Conservation (phyloP, 768 basidiomycete genomes). For the Termitomyces sp. region DNA sequence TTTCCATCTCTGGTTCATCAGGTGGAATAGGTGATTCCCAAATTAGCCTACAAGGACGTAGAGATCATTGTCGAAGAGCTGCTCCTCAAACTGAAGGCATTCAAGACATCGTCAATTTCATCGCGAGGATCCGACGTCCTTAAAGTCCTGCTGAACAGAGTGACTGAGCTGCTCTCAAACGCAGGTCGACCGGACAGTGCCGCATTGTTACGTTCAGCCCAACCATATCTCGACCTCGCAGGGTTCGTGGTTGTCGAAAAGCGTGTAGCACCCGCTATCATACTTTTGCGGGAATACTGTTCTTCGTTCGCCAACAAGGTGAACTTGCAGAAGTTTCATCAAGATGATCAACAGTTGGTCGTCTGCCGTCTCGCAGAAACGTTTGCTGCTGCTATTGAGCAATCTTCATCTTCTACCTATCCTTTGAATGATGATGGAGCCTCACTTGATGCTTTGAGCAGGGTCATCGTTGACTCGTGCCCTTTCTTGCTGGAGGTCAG, state of each 20-base stretch:
- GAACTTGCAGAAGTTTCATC: constrained; percentile 37
- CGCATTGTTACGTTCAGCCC: constrained; percentile 27
- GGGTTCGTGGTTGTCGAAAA: constrained; percentile 35
- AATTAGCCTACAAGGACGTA: constrained; percentile 32
- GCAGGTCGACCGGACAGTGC: constrained; percentile 17
- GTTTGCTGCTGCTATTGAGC: constrained; percentile 31
- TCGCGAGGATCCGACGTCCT: constrained; percentile 34
- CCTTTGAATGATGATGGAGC: constrained; percentile 14
- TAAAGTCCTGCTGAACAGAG: constrained; percentile 15
- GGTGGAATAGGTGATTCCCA: constrained; percentile 40
- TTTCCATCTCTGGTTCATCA: neutral
- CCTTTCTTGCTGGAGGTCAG: constrained; percentile 44
- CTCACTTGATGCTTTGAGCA: constrained; percentile 30
- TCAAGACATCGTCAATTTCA: constrained; percentile 22
- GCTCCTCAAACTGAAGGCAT: constrained; percentile 44
- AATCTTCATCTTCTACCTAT: constrained; percentile 19
- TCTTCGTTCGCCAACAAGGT: constrained; percentile 36
- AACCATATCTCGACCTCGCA: constrained; percentile 42
- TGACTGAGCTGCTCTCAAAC: constrained; percentile 7
- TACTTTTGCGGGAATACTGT: constrained; percentile 50
- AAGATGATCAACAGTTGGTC: constrained; percentile 37
- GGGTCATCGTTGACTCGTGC: constrained; percentile 45
- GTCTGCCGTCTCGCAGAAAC: constrained; percentile 40
- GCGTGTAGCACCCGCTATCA: constrained; percentile 33
- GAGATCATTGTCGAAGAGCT: constrained; percentile 47